A percentile compares a stretch with the other conserved stretches of the same genome.
Conservation (phyloP, 805 yeast genomes). For the Clavispora vitiphila region DNA sequence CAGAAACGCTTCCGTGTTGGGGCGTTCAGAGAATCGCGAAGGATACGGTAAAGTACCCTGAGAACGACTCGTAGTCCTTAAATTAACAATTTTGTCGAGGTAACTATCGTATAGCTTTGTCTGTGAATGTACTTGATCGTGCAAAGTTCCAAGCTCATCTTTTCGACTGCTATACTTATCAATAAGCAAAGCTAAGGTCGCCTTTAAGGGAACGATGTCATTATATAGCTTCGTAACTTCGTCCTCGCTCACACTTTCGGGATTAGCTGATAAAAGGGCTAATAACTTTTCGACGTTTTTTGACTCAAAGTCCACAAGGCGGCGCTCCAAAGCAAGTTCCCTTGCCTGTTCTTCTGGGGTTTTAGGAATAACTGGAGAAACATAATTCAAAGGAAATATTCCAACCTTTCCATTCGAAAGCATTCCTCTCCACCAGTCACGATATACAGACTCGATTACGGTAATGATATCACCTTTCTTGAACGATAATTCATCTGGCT, state of each 20-base stretch:
- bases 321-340: slow-evolving; percentile 47
- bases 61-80: slow-evolving; percentile 3
- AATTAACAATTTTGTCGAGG: slow-evolving; percentile 39
- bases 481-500: slow-evolving; percentile 84
- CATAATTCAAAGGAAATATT: slow-evolving; percentile 89
- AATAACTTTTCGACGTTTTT: slow-evolving; percentile 66
- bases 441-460: slow-evolving; percentile 79
- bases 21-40: background rate
- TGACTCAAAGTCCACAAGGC: slow-evolving; percentile 46
- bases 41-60: slow-evolving; percentile 7
- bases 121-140: slow-evolving; percentile 66
- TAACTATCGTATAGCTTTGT: slow-evolving; percentile 64
- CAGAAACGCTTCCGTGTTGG: background rate
- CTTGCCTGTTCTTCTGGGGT: slow-evolving; percentile 52
- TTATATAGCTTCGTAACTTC: slow-evolving; percentile 69
- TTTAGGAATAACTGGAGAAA: slow-evolving; percentile 67
- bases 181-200: slow-evolving; percentile 65
- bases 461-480: slow-evolving; percentile 82
- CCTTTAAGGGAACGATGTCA: slow-evolving; percentile 65
- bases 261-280: slow-evolving; percentile 42
- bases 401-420: slow-evolving; percentile 71
- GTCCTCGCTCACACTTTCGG: slow-evolving; percentile 47
- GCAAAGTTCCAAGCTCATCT: slow-evolving; percentile 70
- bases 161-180: slow-evolving; percentile 74
- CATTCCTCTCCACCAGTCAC: slow-evolving; percentile 96